Evolutionary conservation across 345 rosid species (phyloP), one percentile per base, ranked within the genome.

Genomic region (Citrus sinensis): DNA sequence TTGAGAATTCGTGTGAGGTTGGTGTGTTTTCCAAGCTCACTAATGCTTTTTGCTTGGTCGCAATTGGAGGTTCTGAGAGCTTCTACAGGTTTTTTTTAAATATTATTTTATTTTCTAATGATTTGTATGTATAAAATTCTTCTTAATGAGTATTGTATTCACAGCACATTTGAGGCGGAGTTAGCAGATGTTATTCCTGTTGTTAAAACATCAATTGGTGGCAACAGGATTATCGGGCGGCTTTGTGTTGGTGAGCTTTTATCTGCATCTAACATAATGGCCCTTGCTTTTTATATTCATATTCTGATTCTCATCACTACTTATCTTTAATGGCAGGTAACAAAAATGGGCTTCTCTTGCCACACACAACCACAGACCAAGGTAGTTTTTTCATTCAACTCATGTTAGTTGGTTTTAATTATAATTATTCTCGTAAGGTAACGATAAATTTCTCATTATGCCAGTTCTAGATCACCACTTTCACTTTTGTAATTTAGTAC

Each of bases 341-440:
- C 85, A 96, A 94, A 78, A 92, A 96, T 14, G 99, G 97, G 56
- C 97, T 94, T 86, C 97, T 96, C 72, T 86, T 96, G 80, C 99
- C 98, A 2, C 99, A 94, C 78, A 96, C 83, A 71, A 91, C 97
- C 67, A 96, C 97, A 34, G 98, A 96, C 83, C 99, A 96, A 90
- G 99, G 99, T 96, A 75, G 84, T 65, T 67, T 17, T 76, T 56
- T 9, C 13, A 65, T 29, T 46, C 2, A 14, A 46, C 56, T 60
- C n/a, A 17, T 24, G 16, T 34, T 0, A 5, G 32, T n/a, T 17
- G 5, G 16, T 40, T 46, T 20, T 61, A 0, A 20, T 42, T 24
- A 30, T 58, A 13, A 2, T 14, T 73, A 14, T 58, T 29, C 65
- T 72, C 22, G 65, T 39, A 51, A 59, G 66, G 24, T 58, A 73